Evolutionary conservation across 176 grass and related monocot species (phyloP), one percentile per base, ranked within the genome.

Genomic region (Puccinellia tenuiflora): DNA sequence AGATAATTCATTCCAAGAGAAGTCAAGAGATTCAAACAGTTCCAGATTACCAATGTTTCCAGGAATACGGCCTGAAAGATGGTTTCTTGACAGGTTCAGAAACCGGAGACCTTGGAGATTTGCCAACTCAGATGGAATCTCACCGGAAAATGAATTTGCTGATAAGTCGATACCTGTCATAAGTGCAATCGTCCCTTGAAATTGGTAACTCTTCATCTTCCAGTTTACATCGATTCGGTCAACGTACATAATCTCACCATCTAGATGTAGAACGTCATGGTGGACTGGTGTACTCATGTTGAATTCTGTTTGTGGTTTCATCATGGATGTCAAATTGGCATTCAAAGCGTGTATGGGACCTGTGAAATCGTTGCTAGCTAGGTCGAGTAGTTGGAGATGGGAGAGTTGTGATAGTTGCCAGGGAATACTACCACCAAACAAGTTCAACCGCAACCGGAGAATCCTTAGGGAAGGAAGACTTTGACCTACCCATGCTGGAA

Each of bases 311-410:
- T 83, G 65, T 63, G 80, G 86, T 25, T 71, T 67, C 52, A 73
- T 69, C 80, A 88, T 88, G 30, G 80, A 83, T 51, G 80, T 20
- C 5, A 83, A 79, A 22, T 79, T 83, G 33, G 73, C 4, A 38
- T 48, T 40, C 2, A 37, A 83, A 47, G 21, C 30, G 30, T 31
- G 54, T 56, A 87, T 83, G 14, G 57, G 50, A 35, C 79, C 88
- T 9, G 46, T 9, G 3, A 90, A 87, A 17, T 79, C 54, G 59
- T 90, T 87, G 38, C 53, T 34, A 67, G 47, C 38, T 20, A 88
- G 79, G 68, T 90, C 88, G 17, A 90, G n/a, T 25, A 90, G 29
- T 17, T 87, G 84, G 62, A 87, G 79, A 55, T 53, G 46, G 11
- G 79, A 73, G 61, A 90, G 84, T 25, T 66, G 54, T 63, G 55